Evolutionary conservation across 768 basidiomycete species (phyloP).

Genomic region (Rhodotorula babjevae): DNA sequence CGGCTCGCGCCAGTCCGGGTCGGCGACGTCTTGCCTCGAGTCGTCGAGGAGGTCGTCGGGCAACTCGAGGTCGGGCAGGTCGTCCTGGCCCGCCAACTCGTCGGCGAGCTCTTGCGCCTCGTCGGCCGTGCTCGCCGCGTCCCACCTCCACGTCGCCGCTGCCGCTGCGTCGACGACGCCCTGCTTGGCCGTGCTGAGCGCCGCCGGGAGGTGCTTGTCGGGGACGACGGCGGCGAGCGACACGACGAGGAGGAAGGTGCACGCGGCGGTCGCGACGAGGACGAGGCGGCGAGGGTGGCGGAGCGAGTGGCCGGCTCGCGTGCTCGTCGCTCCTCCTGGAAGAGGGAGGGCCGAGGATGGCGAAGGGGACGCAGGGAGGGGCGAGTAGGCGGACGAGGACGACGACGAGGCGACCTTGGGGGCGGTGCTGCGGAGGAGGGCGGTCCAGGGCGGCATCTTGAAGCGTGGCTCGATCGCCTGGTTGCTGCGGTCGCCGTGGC

Average conservation of each 20-base stretch:
- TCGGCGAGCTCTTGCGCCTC: not conserved
- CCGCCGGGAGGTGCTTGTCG: not conserved
- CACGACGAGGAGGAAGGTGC: not conserved
- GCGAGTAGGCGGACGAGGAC: not conserved
- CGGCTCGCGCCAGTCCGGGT: not conserved
- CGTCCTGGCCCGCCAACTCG: not conserved
- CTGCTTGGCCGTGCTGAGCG: not conserved
- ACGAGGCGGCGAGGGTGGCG: not conserved
- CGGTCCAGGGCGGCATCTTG: too few relatives aligned
- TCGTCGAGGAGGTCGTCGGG: too few relatives aligned
- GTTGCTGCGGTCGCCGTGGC: too few relatives aligned
- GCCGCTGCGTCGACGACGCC: constrained; percentile 5
- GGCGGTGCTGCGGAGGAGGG: not conserved
- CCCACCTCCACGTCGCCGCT: not conserved
- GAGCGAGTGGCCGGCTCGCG: too few relatives aligned
- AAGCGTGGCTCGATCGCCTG: too few relatives aligned
- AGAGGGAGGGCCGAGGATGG: not conserved
- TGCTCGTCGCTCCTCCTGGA: not conserved
- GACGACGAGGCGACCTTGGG: too few relatives aligned
- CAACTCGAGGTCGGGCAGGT: not conserved
- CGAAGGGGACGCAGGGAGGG: not conserved
- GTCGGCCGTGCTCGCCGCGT: not conserved
- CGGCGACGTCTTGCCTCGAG: too few relatives aligned
- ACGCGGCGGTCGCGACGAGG: not conserved
- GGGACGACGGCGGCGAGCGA: constrained; percentile 6